phyloP scores from a whole-genome alignment of 164 flowering plant genomes.

The Paratinospora sagittata region DNA sequence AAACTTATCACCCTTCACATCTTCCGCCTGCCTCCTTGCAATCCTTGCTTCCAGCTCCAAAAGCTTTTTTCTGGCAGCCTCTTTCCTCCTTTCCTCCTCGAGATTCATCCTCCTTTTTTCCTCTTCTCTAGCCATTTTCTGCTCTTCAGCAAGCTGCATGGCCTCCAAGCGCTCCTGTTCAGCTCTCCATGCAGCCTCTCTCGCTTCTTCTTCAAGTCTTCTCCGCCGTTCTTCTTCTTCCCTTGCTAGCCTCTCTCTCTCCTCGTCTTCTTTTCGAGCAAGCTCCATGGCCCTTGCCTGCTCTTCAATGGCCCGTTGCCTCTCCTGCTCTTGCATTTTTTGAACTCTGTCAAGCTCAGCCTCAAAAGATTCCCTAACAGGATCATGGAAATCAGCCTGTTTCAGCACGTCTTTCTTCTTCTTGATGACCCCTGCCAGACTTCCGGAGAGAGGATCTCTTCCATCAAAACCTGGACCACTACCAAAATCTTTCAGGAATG shows the following conservation, averaged over 20 bases:
- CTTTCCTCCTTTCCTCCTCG: constrained; percentile 97
- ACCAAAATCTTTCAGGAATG: constrained; percentile 45
- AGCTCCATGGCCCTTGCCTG: constrained; percentile 79
- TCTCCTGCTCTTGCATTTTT: constrained; percentile 84
- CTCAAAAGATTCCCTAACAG: constrained; percentile 95
- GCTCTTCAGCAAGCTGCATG: constrained; percentile 65
- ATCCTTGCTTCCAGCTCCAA: constrained; percentile 87
- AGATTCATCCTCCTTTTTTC: constrained; percentile 59
- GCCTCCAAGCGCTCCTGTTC: constrained; percentile 79
- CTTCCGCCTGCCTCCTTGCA: constrained; percentile 65
- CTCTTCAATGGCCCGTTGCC: constrained; percentile 70
- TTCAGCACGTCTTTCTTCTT: constrained; percentile 68
- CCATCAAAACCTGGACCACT: constrained; percentile 47
- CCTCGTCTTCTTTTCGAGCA: constrained; percentile 89
- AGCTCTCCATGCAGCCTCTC: constrained; percentile 90
- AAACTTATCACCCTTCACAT: constrained; percentile 26
- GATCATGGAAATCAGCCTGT: constrained; percentile 77
- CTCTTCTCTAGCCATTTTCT: constrained; percentile 76
- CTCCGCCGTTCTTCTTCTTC: constrained; percentile 77
- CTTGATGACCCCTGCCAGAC: constrained; percentile 58
- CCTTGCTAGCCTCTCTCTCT: constrained; percentile 54
- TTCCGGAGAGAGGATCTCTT: constrained; percentile 56
- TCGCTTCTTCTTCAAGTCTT: constrained; percentile 77
- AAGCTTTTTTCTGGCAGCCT: constrained; percentile 89
- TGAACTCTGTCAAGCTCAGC: constrained; percentile 98